Evolutionary conservation across 2,329 filamentous ascomycete genomes (phyloP).

Genomic region (Lachnellula occidentalis): DNA sequence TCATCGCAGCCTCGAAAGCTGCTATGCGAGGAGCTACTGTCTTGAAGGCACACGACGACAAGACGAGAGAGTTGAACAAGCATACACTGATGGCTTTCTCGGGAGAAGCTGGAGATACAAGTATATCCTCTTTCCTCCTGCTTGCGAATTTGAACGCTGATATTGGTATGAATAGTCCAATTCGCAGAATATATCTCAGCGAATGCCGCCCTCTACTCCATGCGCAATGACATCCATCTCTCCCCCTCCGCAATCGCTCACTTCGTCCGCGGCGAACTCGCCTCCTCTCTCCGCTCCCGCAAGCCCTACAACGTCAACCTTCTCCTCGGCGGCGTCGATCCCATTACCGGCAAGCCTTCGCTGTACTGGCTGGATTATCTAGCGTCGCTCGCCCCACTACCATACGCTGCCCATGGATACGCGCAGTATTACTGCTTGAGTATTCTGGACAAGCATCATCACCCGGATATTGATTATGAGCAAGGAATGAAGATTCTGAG

Average conservation of each 20-base stretch:
- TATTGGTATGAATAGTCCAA: slow-evolving; percentile 60
- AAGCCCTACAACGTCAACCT: slow-evolving; percentile 97
- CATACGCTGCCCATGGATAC: slow-evolving; percentile 96
- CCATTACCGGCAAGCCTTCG: slow-evolving; percentile 83
- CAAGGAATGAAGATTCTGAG: slow-evolving; percentile 87
- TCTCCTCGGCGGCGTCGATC: slow-evolving; percentile 87
- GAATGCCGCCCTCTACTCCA: slow-evolving; percentile 95
- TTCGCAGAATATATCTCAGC: slow-evolving; percentile 99
- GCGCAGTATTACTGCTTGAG: slow-evolving; percentile 99
- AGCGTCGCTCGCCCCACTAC: slow-evolving; percentile 78
- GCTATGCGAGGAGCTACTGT: slow-evolving; percentile 96
- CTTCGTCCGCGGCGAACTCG: slow-evolving; percentile 92
- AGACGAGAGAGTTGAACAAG: slow-evolving; percentile 88
- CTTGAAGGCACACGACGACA: slow-evolving; percentile 93
- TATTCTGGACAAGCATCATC: slow-evolving; percentile 97
- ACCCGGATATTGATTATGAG: slow-evolving; percentile 84
- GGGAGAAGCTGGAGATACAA: slow-evolving; percentile 92
- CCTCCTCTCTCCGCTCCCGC: slow-evolving; percentile 80
- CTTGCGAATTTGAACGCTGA: background rate
- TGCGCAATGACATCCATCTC: slow-evolving; percentile 93
- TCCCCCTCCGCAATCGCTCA: slow-evolving; percentile 82
- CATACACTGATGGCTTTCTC: slow-evolving; percentile 93
- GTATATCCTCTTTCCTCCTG: slow-evolving; percentile 42
- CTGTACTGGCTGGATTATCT: slow-evolving; percentile 98
- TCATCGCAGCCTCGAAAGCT: slow-evolving; percentile 96